Conservation (phyloP, 2,329 filamentous ascomycete genomes). For the Penicillium paneum region DNA sequence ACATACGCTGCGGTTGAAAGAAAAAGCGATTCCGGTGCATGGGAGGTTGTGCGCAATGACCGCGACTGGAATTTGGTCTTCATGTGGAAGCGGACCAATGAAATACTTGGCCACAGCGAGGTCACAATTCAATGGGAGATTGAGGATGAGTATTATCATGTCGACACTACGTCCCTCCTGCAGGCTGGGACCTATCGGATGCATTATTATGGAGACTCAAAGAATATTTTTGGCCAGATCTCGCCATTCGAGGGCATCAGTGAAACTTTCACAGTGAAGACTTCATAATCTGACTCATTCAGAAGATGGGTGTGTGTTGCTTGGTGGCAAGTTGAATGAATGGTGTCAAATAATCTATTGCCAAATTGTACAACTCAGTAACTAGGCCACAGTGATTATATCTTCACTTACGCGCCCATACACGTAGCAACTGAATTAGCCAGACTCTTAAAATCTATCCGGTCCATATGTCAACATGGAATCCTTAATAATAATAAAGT, state of each 20-base stretch:
- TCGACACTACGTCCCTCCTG: conserved; percentile 34
- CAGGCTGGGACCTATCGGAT: conserved; percentile 68
- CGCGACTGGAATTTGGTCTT: conserved; percentile 80
- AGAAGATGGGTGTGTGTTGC: background rate
- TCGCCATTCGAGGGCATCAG: conserved; percentile 68
- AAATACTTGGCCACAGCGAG: conserved; percentile 69
- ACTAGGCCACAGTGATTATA: background rate
- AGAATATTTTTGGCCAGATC: conserved; percentile 60
- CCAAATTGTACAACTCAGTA: background rate
- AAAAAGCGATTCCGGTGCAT: conserved; percentile 50
- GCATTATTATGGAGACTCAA: conserved; percentile 81
- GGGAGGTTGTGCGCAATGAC: conserved; percentile 69
- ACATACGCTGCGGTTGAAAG: conserved; percentile 77
- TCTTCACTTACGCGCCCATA: conserved; percentile 1
- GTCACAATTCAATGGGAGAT: conserved; percentile 80
- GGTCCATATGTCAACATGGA: background rate
- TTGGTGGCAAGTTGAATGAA: background rate
- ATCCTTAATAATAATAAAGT: conserved; percentile 1
- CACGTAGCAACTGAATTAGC: background rate
- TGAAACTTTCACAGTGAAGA: conserved; percentile 41
- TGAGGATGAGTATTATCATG: conserved; percentile 51
- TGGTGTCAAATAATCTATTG: background rate
- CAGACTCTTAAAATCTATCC: background rate
- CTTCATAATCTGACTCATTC: conserved; percentile 6
- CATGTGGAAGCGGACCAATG: conserved; percentile 71